Evolutionary conservation across 2,329 filamentous ascomycete species (phyloP).

Genomic region (Neonectria ditissima): DNA sequence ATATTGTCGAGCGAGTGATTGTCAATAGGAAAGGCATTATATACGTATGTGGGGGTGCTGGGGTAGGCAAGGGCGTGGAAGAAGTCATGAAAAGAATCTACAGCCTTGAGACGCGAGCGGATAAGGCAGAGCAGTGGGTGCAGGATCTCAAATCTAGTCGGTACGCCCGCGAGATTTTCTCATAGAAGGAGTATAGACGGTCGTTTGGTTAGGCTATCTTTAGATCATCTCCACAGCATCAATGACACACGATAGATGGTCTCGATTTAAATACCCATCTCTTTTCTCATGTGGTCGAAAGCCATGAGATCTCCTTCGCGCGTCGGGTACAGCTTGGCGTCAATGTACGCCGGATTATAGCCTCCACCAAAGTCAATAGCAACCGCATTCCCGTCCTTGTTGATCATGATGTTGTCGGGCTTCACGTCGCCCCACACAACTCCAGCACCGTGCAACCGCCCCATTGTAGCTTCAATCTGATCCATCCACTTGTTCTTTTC

Average conservation of each 20-base stretch:
- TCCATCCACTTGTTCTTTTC: conserved; percentile 30
- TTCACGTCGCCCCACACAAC: conserved; percentile 50
- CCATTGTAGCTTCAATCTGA: conserved; percentile 32
- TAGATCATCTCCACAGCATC: neutral
- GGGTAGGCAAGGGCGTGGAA: conserved; percentile 20
- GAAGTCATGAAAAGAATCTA: conserved; percentile 22
- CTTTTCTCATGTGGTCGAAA: conserved; percentile 17
- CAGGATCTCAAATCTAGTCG: conserved; percentile 13
- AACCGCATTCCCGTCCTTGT: conserved; percentile 44
- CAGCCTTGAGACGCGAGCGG: neutral
- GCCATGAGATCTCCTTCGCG: conserved; percentile 31
- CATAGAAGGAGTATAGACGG: conserved; percentile 4
- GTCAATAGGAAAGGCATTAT: conserved; percentile 14
- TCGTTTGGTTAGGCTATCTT: neutral
- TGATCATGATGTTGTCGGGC: conserved; percentile 47
- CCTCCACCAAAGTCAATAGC: conserved; percentile 48
- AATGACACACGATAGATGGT: neutral
- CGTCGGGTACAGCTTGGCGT: conserved; percentile 33
- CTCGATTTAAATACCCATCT: neutral
- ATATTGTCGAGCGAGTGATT: conserved; percentile 5
- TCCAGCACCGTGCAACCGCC: conserved; percentile 37
- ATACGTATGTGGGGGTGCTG: conserved; percentile 25
- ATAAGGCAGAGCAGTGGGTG: conserved; percentile 17
- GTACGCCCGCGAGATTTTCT: conserved; percentile 23
- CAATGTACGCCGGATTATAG: conserved; percentile 44